Base-by-base conservation (phyloP, 2,329 filamentous ascomycete genomes). In the Colletotrichum destructivum region DNA sequence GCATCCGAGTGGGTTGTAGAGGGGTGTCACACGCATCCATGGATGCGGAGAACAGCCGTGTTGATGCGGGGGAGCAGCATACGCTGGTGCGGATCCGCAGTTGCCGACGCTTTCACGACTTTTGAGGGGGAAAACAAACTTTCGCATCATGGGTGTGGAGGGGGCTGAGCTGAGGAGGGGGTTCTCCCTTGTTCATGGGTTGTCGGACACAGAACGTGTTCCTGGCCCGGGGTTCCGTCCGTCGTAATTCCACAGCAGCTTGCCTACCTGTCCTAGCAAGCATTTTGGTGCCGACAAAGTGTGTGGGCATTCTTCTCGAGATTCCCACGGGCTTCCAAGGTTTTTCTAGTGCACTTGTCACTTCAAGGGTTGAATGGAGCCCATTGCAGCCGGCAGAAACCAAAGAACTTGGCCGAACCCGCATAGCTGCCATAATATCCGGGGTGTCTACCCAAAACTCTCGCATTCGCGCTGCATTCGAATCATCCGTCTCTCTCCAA, bases 81-180 rank as follows among this genome's bases (percentile, higher is more conserved):
- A 26, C 26, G 12, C 15, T 2, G 21, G 12, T 44, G 61, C 61
- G 61, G 61, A 54, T 55, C 61, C 61, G 61, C 61, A 62, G 26
- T 21, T 42, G 38, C 31, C 38, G 49, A 31, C 42, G 38, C 13
- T 23, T 54, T 49, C 23, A 18, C 12, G 1, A 16, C 38, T 42
- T 46, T 52, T 11, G 31, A 5, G 13, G 38, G 38, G 23, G 49
- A 31, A 62, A 21, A 7, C 61, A 44, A 44, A 54, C 21, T 54
- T 18, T 54, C 21, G 21, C n/a, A 54, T n/a, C 4, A 15, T 12
- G 21, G 21, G 11, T 23, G 16, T 18, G 31, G 31, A 35, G 31
- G 31, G 1, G 31, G 8, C 31, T 2, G 31, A 9, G n/a, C n/a
- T n/a, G n/a, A n/a, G 7, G 35, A 2, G 31, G 49, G 21, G 49